Base-by-base conservation (phyloP, 345 rosid genomes). In the Citrus sp. region DNA sequence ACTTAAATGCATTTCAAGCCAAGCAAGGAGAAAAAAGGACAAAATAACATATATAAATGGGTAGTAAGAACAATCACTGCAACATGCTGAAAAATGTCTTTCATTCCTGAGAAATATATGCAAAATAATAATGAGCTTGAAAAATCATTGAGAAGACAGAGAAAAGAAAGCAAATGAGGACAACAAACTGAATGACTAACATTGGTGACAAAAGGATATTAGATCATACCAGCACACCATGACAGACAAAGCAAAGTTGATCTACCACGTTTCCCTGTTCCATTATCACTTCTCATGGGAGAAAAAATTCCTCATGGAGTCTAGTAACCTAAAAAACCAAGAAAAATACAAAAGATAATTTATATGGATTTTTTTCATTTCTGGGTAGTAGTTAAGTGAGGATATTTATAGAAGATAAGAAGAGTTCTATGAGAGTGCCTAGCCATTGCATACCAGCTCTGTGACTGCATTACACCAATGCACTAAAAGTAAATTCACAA, bases 251-350 rank as follows among this genome's bases (percentile, higher is more conserved):
- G 84, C 93, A 97, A 68, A 96, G 90, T 56, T 96, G 95, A 87
- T 96, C 99, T 34, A 92, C 97, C 8, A 87, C 98, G 66, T 84
- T 89, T 68, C 98, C 99, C 79, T 90, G 98, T 85, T 92, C 98
- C 87, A 92, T 84, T 79, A 96, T 89, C 66, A 94, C 92, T 90
- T 96, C 98, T 81, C 98, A 98, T 0, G 98, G 99, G 72, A 96
- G 97, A 85, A 90, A 94, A 82, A 94, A 94, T 79, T 96, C 99
- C 87, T 96, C 99, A 81, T 96, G 98, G 60, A 96, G 91, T 81
- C 87, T 90, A 72, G 83, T 89, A 35, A 87, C 97, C 97, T 92
- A 86, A 60, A 71, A 83, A 49, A 58, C 46, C 37, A 70, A 34
- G 78, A 61, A 69, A 74, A 77, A 35, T 35, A 35, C 37, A 35